A percentile compares a stretch with the other conserved stretches of the same genome.
These are phyloP conservation scores for Aspergillus alliaceus DNA, from an alignment of 2,329 filamentous ascomycete genomes.

Conservation along the genomic window DNA sequence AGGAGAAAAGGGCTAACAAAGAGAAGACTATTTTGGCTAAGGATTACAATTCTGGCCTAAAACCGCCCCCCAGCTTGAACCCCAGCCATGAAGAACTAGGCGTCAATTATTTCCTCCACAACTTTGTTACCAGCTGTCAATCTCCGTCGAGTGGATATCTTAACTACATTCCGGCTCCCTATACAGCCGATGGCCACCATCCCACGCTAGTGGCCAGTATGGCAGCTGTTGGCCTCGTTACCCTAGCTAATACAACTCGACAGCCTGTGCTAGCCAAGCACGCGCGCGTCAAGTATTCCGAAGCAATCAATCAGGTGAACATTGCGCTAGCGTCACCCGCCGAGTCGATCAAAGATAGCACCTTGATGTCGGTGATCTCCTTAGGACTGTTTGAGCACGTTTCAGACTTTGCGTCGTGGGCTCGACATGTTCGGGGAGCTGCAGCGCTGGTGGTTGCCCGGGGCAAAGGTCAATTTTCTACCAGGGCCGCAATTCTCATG, in stretches of 20 bases:
- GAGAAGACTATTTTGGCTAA: not conserved
- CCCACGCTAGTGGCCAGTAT: conserved; percentile 23
- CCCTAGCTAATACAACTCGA: conserved; percentile 22
- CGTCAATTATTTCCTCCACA: conserved; percentile 25
- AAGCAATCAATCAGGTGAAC: conserved; percentile 25
- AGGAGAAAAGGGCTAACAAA: conserved; percentile 3
- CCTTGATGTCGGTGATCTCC: conserved; percentile 28
- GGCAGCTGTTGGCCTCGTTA: conserved; percentile 27
- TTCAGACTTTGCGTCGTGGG: conserved; percentile 22
- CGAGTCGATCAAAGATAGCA: conserved; percentile 25
- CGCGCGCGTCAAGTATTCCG: conserved; percentile 25
- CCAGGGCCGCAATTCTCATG: conserved; percentile 15
- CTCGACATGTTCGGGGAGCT: conserved; percentile 25
- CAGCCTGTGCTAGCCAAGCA: conserved; percentile 19
- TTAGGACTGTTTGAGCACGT: conserved; percentile 28
- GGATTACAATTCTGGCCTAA: not conserved
- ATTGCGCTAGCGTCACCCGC: conserved; percentile 20
- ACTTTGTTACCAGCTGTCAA: conserved; percentile 19
- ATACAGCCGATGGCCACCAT: conserved; percentile 15
- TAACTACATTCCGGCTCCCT: conserved; percentile 22
- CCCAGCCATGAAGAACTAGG: conserved; percentile 23
- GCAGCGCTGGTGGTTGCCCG: conserved; percentile 23
- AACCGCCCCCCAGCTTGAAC: not conserved
- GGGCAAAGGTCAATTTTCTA: conserved; percentile 24
- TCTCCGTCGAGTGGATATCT: conserved; percentile 22